Evolutionary conservation across 345 rosid species (phyloP).

Genomic region (Microthlaspi erraticum): DNA sequence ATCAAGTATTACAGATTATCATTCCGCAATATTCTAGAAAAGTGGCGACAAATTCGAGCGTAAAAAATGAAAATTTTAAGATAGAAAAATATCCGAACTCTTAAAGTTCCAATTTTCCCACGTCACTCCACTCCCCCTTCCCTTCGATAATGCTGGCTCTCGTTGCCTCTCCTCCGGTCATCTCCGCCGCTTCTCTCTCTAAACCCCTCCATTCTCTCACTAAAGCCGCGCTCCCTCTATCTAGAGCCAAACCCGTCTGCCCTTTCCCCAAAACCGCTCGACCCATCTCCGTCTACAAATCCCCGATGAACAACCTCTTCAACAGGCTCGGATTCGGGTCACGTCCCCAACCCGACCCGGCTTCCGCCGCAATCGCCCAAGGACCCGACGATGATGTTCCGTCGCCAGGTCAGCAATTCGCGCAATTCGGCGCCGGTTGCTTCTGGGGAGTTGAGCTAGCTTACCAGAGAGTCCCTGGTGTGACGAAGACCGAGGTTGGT

Average conservation of each 20-base stretch:
- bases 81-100: background rate
- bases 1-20: no score
- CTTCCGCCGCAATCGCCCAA: conserved; percentile 53
- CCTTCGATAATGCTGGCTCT: conserved; percentile 77
- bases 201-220: conserved; percentile 33
- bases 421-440: conserved; percentile 95
- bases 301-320: conserved; percentile 46
- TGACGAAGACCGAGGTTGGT: conserved; percentile 80
- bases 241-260: conserved; percentile 21
- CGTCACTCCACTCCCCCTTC: conserved; percentile 49
- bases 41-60: background rate
- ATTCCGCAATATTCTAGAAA: background rate
- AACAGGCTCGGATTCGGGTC: conserved; percentile 45
- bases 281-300: conserved; percentile 39
- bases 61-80: background rate
- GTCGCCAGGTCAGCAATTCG: conserved; percentile 58
- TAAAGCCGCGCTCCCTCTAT: conserved; percentile 34
- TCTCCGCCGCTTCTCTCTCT: conserved; percentile 44
- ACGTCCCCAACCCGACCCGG: conserved; percentile 42
- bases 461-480: conserved; percentile 76
- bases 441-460: conserved; percentile 90
- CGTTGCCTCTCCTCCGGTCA: conserved; percentile 65
- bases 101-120: conserved; percentile 8
- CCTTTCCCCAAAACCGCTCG: conserved; percentile 39
- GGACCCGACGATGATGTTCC: conserved; percentile 70